Conservation (phyloP, 306 rosid genomes). For the Glycine soja region DNA sequence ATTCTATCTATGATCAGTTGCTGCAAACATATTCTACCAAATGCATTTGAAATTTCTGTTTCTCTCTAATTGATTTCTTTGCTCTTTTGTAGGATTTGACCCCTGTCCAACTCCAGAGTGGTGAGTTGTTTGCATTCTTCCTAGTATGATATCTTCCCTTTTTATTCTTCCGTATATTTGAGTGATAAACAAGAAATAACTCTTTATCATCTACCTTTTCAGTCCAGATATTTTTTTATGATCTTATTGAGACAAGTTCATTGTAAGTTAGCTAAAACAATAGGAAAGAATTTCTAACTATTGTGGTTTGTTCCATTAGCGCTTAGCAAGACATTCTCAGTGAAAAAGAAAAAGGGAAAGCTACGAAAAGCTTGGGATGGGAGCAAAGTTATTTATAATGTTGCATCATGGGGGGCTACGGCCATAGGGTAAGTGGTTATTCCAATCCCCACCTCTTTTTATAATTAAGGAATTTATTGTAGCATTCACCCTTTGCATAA, state of each 20-base stretch:
- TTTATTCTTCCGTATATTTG: no score
- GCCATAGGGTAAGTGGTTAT: conserved; percentile 72
- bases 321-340: conserved; percentile 82
- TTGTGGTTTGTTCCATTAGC: conserved; percentile 54
- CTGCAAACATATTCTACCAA: neutral
- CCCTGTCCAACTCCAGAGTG: conserved; percentile 83
- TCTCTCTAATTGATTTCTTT: conserved; percentile 41
- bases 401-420: conserved; percentile 97
- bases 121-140: conserved; percentile 55
- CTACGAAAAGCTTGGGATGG: conserved; percentile 94
- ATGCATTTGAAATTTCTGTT: conserved; percentile 19
- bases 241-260: conserved; percentile 22
- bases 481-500: neutral
- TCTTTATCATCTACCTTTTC: neutral
- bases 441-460: neutral
- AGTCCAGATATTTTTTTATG: conserved; percentile 9
- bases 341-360: conserved; percentile 84
- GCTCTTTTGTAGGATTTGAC: conserved; percentile 81
- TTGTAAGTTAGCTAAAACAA: conserved; percentile 7
- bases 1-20: conserved; percentile 32
- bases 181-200: conserved; percentile 25
- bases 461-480: conserved; percentile 6
- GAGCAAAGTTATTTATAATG: conserved; percentile 87
- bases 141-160: no score
- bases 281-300: conserved; percentile 49